phyloP scores from a whole-genome alignment of 768 basidiomycete genomes.

The Lactifluus piperatus region DNA sequence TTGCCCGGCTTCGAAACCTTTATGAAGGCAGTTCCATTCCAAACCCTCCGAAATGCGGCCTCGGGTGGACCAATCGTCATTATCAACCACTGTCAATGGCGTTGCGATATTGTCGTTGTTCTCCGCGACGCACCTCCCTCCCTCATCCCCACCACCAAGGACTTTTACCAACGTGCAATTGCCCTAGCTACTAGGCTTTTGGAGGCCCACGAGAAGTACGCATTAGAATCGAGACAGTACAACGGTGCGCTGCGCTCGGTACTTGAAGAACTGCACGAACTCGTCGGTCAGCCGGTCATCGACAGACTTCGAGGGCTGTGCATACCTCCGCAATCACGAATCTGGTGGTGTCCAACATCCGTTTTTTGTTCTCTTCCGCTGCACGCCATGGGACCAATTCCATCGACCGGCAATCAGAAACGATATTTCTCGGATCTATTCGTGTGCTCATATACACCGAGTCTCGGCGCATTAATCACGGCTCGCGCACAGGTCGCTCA shows the following conservation, averaged over 20 bases:
- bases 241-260: neutral
- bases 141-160: neutral
- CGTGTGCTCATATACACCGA: slow-evolving; percentile 17
- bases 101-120: slow-evolving; percentile 6
- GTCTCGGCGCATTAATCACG: slow-evolving; percentile 7
- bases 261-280: slow-evolving; percentile 1
- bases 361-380: slow-evolving; percentile 12
- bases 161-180: neutral
- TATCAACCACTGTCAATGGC: slow-evolving; percentile 1
- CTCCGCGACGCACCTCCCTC: neutral
- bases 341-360: no score
- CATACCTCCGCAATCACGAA: no score
- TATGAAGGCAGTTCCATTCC: neutral
- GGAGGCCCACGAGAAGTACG: neutral
- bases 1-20: neutral
- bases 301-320: neutral
- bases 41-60: neutral
- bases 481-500: neutral
- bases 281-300: neutral
- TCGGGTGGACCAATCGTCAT: slow-evolving; percentile 2
- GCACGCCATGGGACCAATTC: slow-evolving; percentile 13
- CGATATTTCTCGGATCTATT: slow-evolving; percentile 3
- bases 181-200: neutral
- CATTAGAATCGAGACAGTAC: neutral
- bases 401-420: neutral